These are phyloP conservation scores for Royoungia palumana DNA, from an alignment of 768 basidiomycete species.

Conservation along the genomic window DNA sequence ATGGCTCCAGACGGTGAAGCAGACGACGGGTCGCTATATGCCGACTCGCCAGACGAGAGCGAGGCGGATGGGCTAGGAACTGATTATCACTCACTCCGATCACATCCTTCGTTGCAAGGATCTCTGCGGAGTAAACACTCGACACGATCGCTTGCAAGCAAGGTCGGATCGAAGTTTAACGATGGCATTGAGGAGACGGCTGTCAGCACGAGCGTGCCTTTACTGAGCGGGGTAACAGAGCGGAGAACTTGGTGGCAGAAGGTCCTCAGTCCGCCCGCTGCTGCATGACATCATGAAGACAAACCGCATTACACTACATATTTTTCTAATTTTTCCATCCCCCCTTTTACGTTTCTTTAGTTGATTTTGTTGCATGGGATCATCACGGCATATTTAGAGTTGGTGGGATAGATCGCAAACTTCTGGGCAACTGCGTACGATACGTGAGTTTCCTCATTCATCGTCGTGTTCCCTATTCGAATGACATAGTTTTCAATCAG, in stretches of 20 bases:
- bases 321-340: not conserved
- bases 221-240: conserved; percentile 8
- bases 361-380: not conserved
- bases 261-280: conserved; percentile 21
- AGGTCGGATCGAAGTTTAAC: conserved; percentile 1
- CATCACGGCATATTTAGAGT: not conserved
- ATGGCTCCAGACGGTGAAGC: not conserved
- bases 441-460: conserved; percentile 2
- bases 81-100: conserved; percentile 30
- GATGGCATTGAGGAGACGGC: not conserved
- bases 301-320: too few relatives aligned
- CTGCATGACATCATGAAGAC: conserved; percentile 2
- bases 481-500: too few relatives aligned
- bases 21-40: conserved; percentile 23
- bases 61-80: conserved; percentile 14
- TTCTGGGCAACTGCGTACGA: not conserved
- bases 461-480: not conserved
- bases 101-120: conserved; percentile 20
- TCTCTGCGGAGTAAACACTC: conserved; percentile 24
- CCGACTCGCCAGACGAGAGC: conserved; percentile 17
- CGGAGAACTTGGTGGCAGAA: conserved; percentile 33
- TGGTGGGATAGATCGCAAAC: not conserved
- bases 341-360: not conserved
- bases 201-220: not conserved
- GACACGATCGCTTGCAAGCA: conserved; percentile 16